phyloP scores from a whole-genome alignment of 2,329 filamentous ascomycete species.

The Venturia asperata region DNA sequence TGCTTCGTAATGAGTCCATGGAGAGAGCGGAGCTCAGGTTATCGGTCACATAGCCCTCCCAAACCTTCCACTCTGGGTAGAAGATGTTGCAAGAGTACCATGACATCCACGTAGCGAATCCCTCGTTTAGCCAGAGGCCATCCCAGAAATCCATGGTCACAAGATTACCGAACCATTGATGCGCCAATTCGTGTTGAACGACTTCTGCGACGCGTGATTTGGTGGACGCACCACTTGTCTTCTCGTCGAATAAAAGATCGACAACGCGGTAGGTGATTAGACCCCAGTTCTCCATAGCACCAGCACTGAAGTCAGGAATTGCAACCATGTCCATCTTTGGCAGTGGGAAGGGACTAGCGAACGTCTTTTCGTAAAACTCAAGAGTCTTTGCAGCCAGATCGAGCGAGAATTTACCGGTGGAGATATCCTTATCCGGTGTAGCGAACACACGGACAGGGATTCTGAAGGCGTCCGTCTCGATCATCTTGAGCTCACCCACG shows the following conservation, averaged over 20 bases:
- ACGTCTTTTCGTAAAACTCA: slow-evolving; percentile 92
- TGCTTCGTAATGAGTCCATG: slow-evolving; percentile 86
- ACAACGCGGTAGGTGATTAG: slow-evolving; percentile 92
- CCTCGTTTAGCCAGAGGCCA: slow-evolving; percentile 91
- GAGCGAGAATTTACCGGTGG: slow-evolving; percentile 84
- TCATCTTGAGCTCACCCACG: slow-evolving; percentile 86
- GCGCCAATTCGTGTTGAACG: slow-evolving; percentile 92
- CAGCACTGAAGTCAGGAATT: slow-evolving; percentile 90
- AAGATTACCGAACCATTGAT: slow-evolving; percentile 97
- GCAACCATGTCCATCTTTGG: slow-evolving; percentile 97
- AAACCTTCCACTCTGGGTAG: slow-evolving; percentile 97
- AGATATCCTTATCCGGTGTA: slow-evolving; percentile 75
- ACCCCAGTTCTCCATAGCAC: slow-evolving; percentile 99
- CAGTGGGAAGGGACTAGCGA: slow-evolving; percentile 76
- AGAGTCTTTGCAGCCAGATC: slow-evolving; percentile 84
- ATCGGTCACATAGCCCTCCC: slow-evolving; percentile 91
- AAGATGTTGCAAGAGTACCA: slow-evolving; percentile 92
- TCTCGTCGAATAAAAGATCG: slow-evolving; percentile 83
- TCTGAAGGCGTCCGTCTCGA: slow-evolving; percentile 86
- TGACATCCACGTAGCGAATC: slow-evolving; percentile 87
- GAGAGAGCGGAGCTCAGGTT: slow-evolving; percentile 81
- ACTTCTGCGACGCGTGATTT: slow-evolving; percentile 93
- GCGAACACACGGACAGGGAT: slow-evolving; percentile 92
- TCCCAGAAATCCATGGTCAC: slow-evolving; percentile 99
- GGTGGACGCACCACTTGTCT: slow-evolving; percentile 76